Base-by-base conservation (phyloP, 345 rosid species). In the Cardiospermum halicacabum region DNA sequence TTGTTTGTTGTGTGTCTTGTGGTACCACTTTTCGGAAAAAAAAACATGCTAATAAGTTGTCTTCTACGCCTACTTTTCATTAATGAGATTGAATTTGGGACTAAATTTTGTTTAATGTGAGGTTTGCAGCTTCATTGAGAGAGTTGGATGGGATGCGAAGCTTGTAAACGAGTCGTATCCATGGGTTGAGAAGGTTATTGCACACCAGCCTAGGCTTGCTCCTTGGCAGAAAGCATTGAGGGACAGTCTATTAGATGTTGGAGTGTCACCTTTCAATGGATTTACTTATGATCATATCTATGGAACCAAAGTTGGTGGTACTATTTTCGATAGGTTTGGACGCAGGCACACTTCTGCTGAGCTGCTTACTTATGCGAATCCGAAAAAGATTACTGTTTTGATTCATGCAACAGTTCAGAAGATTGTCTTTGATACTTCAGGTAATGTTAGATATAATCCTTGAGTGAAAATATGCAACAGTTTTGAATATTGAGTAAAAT, bases 261-360 rank as follows among this genome's bases (percentile, higher is more conserved):
- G 96, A 42, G 81, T 95, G 25, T 77, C 85, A 47, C 99, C 99
- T 60, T 91, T 77, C 68, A 91, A 95, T 72, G 99, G 99, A 9
- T 87, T 83, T 75, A 94, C 97, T 15, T 95, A 83, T 53, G 96
- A 95, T 39, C 99, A 95, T 61, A 53, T 89, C 5, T 72, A 82
- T 58, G 99, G 99, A 56, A 95, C 99, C 74, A 95, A 95, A 73
- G 69, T 91, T 66, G 96, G 99, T 3, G 99, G 99, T 12, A 95
- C 97, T 48, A 91, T 82, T 53, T 95, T 87, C 45, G 99, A 95
- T 64, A 76, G 82, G 42, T 87, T 84, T 42, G 94, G 99, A 47
- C 96, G 96, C 61, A 86, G 97, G 25, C 96, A 87, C 73, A 91
- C 96, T 0, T 80, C 99, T 0, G 97, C 99, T 0, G 99, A 95